These are phyloP conservation scores for Boletus subcaerulescens DNA, from an alignment of 768 basidiomycete species.

Conservation along the genomic window DNA sequence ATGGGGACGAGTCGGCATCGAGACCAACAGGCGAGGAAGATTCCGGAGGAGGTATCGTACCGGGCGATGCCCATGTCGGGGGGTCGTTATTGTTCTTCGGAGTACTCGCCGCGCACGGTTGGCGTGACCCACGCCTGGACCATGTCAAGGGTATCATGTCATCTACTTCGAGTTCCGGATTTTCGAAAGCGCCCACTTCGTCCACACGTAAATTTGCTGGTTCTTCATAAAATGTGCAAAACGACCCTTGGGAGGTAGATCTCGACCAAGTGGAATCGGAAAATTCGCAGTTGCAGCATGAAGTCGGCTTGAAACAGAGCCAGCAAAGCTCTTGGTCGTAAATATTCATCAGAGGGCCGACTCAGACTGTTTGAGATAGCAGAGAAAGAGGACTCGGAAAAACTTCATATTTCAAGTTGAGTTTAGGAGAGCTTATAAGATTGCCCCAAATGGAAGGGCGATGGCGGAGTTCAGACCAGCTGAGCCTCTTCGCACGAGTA, in stretches of 20 bases:
- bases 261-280: slow-evolving; percentile 8
- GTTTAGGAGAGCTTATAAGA: not conserved
- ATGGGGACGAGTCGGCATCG: not conserved
- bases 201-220: not conserved
- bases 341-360: slow-evolving; percentile 5
- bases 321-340: slow-evolving; percentile 2
- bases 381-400: not conserved
- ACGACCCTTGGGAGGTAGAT: not conserved
- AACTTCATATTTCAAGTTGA: not conserved
- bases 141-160: not conserved
- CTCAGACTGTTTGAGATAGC: not conserved
- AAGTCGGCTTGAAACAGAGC: not conserved
- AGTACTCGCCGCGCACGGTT: not conserved
- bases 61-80: slow-evolving; percentile 4
- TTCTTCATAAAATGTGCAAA: not conserved
- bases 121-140: not conserved
- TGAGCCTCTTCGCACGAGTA: not conserved
- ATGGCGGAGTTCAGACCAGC: not conserved
- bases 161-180: not conserved
- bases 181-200: not conserved
- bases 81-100: slow-evolving; percentile 4
- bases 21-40: slow-evolving; percentile 20
- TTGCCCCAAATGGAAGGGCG: slow-evolving; percentile 7
- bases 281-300: slow-evolving; percentile 6
- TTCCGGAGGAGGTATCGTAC: slow-evolving; percentile 13